Conservation (phyloP, 768 basidiomycete genomes). For the Goffeauzyma gilvescens region DNA sequence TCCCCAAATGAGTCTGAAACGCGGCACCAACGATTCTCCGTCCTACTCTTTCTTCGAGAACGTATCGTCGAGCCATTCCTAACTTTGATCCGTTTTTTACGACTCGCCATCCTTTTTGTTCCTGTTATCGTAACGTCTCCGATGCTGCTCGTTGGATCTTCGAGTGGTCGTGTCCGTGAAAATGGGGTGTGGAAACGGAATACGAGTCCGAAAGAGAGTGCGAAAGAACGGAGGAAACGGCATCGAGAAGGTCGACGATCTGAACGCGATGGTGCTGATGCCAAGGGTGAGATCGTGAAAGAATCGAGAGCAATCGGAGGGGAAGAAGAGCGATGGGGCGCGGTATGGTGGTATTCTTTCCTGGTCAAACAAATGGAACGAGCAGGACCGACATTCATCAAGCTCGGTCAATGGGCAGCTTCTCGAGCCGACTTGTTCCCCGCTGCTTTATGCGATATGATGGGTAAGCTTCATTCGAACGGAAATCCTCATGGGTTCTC, state of each 20-base stretch:
- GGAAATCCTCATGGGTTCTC: constrained; percentile 59
- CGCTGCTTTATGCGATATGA: constrained; percentile 55
- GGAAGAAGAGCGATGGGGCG: constrained; percentile 71
- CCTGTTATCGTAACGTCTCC: constrained; percentile 71
- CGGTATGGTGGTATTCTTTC: constrained; percentile 91
- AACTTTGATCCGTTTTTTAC: constrained; percentile 62
- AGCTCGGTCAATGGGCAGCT: constrained; percentile 98
- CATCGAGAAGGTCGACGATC: constrained; percentile 15
- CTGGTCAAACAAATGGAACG: constrained; percentile 75
- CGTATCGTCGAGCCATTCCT: constrained; percentile 67
- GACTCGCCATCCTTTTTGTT: constrained; percentile 62
- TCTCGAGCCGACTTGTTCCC: constrained; percentile 90
- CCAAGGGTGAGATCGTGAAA: constrained; percentile 34
- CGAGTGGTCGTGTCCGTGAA: background rate
- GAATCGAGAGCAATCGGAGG: constrained; percentile 38
- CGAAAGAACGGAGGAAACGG: constrained; percentile 41
- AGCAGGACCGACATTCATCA: constrained; percentile 92
- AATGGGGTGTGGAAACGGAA: too few relatives aligned
- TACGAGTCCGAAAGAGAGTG: constrained; percentile 8
- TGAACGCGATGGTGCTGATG: too few relatives aligned
- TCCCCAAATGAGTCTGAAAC: constrained; percentile 57
- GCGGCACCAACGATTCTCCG: constrained; percentile 37
- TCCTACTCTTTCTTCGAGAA: constrained; percentile 39
- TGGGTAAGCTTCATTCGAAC: constrained; percentile 74
- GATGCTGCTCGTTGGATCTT: constrained; percentile 44